Base-by-base conservation (phyloP, 2,329 filamentous ascomycete genomes). In the Trichoderma oligosporum region DNA sequence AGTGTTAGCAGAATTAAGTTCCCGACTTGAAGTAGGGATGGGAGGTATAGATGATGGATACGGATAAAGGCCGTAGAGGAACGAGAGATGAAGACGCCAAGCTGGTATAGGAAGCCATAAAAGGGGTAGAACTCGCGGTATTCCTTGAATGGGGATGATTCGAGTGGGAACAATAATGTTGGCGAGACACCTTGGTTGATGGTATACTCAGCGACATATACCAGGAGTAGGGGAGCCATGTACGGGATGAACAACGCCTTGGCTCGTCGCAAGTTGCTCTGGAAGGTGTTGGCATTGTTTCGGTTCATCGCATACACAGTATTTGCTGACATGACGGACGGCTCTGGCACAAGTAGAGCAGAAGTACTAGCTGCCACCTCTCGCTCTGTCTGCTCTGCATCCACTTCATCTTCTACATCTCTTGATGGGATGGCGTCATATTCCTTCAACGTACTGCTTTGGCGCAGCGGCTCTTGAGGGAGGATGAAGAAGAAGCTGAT, bases 171-270 rank as follows among this genome's bases (percentile, higher is more conserved):
- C 4, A 99, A 82, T 0, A 97, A 78, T 0, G 91, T 96, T 1
- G 94, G 93, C 0, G 91, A 80, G 0, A 97, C 91, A 33, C 92
- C 93, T 75, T 96, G 92, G 74, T 97, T 97, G 73, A 97, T 97
- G 56, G 89, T 95, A 71, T 99, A 99, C 76, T 99, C 94, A 57
- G 92, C 91, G 33, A 97, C 82, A 70, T 97, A 99, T 27, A 99
- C 94, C 14, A 97, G 76, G 31, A 97, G 79, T 12, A 99, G 80
- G 0, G 94, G 94, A 3, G 96, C 79, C 91, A 99, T 97, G 71
- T 86, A 87, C 0, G 84, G 84, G 42, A 95, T 76, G 67, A 97
- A 87, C 1, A 97, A 78, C 0, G 80, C 78, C 60, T 76, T 80
- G 0, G 87, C 83, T 4, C 89, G 86, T n/a, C 74, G 75, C 31